Evolutionary conservation across 192 early-diverging fungal genomes (phyloP), one percentile per base, ranked within the genome.

Genomic region (Coemansia sp.): DNA sequence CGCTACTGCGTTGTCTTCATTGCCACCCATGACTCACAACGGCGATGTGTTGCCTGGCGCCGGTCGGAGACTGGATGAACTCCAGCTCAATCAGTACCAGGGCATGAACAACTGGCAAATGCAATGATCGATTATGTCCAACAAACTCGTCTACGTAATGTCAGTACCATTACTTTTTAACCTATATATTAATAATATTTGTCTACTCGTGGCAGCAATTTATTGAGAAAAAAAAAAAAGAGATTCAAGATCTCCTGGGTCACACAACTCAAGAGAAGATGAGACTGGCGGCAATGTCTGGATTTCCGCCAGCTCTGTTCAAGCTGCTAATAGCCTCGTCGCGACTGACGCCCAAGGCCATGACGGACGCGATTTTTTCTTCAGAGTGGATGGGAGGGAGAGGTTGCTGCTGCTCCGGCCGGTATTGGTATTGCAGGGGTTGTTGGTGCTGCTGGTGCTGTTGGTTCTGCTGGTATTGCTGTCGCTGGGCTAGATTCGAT

Each of bases 261-360:
- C 34, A 36, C 34, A 36, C 34, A 14, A 0, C 0, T 67, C 50
- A 77, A 62, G 76, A 84, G 74, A 99, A 97, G 38, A 97, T 86
- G 51, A 97, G 77, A 65, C 87, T 88, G 4, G 94, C 95, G 7
- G 97, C 97, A 31, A 92, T 53, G 37, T 99, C 95, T 8, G 88
- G 85, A 75, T 99, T 91, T 19, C 97, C 97, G 5, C 85, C 86
- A n/a, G 89, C 79, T 1, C 84, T 86, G 53, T 95, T 89, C 61
- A 99, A 82, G 25, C 91, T 89, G 57, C 83, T 66, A 62, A 97
- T 89, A 6, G 94, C 97, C 59, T 93, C 89, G 17, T 89, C 85
- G 36, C 93, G 81, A n/a, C 84, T 76, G 11, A 92, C 89, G 2
- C 97, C 97, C 37, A 99, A 66, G 61, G 87, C 88, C 73, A 87